Base-by-base conservation (phyloP, 306 rosid genomes). In the Crotalaria pallida region DNA sequence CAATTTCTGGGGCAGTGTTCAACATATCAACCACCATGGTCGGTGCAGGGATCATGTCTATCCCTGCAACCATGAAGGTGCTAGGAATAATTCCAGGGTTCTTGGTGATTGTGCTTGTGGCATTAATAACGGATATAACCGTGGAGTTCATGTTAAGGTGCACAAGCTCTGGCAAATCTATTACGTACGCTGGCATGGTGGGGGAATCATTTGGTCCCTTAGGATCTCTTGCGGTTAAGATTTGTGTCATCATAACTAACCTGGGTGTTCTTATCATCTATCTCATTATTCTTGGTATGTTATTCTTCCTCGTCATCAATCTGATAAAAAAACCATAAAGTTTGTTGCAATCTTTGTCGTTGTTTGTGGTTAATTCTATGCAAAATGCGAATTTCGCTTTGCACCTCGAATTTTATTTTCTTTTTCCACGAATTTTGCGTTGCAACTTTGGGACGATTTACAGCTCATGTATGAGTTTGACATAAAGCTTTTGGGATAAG, bases 1-100 rank as follows among this genome's bases (percentile, higher is more conserved):
- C 82, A 0, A 22, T 77, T 11, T 22, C 77, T 1, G 85, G 85
- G 0, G 89, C 92, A 8, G 80, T 85, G 18, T 83, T 88, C 85
- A 88, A 88, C 80, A 50, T 88, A 38, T 73, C 88, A 7, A 88
- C 89, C 9, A 81, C 88, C 70, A 85, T 85, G 83, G 44, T 88
- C 0, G 89, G 92, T 0, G 89, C 92, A 50, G 88, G 92, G 55
- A 88, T 85, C 60, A 85, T 88, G 89, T 81, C 92, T 0, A 57
- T 88, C 51, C 92, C 92, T 62, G 92, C 89, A 1, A 77, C 89
- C 1, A 78, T 81, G 62, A 88, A 87, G 79, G 88, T 87, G 10
- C 51, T 88, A 0, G 89, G 92, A 0, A 53, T 85, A 67, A 43
- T 85, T 33, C 92, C 86, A 1, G 92, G 86, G 7, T 67, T 87